Evolutionary conservation across 2,329 filamentous ascomycete genomes (phyloP).

Genomic region (Aspergillus fischeri): DNA sequence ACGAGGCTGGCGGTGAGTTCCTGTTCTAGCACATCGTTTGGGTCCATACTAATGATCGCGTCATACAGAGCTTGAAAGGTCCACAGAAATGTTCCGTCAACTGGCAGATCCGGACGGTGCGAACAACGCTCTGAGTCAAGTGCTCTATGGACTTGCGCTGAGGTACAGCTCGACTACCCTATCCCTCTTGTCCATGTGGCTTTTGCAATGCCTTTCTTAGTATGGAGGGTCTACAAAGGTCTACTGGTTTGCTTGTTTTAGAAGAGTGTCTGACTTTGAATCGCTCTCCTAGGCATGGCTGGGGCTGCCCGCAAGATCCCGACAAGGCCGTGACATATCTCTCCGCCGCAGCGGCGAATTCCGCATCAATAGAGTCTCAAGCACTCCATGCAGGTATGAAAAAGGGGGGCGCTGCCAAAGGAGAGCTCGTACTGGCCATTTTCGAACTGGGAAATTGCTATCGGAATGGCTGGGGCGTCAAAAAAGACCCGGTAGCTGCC

Average conservation of each 20-base stretch:
- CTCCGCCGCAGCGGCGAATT: conserved; percentile 83
- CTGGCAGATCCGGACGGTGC: conserved; percentile 78
- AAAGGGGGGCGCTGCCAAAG: conserved; percentile 91
- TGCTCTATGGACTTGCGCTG: conserved; percentile 88
- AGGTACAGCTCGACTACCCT: conserved; percentile 49
- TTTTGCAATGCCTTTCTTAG: background rate
- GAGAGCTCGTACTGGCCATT: conserved; percentile 92
- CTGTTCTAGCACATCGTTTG: background rate
- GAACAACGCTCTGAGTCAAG: conserved; percentile 92
- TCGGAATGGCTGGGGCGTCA: conserved; percentile 89
- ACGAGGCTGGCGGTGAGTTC: conserved; percentile 66
- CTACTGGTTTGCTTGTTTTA: background rate
- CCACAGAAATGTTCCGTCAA: conserved; percentile 78
- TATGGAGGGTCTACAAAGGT: background rate
- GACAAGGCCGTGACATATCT: conserved; percentile 76
- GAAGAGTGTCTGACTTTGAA: background rate
- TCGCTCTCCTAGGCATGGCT: conserved; percentile 66
- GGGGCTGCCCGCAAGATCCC: conserved; percentile 75
- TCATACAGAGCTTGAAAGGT: conserved; percentile 60
- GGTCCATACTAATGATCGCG: background rate
- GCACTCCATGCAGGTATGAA: conserved; percentile 83
- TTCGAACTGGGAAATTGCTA: conserved; percentile 78
- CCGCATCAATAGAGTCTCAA: conserved; percentile 77
- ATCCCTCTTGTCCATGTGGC: background rate
- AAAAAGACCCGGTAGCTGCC: conserved; percentile 80